Base-by-base conservation (phyloP, 345 rosid species). In the Rhodamnia rubescens region DNA sequence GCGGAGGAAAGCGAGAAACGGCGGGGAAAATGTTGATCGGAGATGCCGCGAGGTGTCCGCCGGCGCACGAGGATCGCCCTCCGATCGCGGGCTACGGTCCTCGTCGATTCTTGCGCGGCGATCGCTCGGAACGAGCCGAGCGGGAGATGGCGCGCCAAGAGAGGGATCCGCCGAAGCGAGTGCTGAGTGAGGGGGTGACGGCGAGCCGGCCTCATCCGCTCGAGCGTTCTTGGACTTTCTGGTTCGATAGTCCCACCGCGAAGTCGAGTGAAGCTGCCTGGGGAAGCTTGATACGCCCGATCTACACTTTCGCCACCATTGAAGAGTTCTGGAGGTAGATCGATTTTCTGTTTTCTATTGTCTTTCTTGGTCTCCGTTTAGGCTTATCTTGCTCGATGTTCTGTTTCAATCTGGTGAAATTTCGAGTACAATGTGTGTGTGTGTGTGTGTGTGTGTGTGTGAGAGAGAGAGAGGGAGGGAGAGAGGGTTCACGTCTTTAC, bases 191-290 rank as follows among this genome's bases (percentile, higher is more conserved):
- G 74, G 69, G 69, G 74, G 51, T 11, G 29, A 27, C 22, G 20
- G 15, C 6, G 7, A 56, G 26, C 29, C 8, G 47, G 54, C 83
- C 59, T 47, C 87, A 85, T 51, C 84, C 59, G 74, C 80, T 85
- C 36, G 95, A 94, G 84, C 94, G 92, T 82, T 88, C 91, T 1
- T 95, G 98, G 99, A 94, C 98, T n/a, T 94, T 94, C 88, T 96
- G 99, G 98, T 95, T 94, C 59, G 96, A 95, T 82, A 93, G 91
- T 57, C 95, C 93, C 2, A 53, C 87, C 29, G 92, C 89, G n/a
- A 96, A 92, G 90, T 80, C 87, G 5, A 95, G 90, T 57, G 95
- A 92, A 82, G 59, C 91, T 74, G 47, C 87, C 74, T 95, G 98
- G 98, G 99, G 96, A 26, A 92, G 91, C 82, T 89, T 94, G 52